Evolutionary conservation across 306 rosid species (phyloP), one percentile per base, ranked within the genome.

Genomic region (Corylus americana): DNA sequence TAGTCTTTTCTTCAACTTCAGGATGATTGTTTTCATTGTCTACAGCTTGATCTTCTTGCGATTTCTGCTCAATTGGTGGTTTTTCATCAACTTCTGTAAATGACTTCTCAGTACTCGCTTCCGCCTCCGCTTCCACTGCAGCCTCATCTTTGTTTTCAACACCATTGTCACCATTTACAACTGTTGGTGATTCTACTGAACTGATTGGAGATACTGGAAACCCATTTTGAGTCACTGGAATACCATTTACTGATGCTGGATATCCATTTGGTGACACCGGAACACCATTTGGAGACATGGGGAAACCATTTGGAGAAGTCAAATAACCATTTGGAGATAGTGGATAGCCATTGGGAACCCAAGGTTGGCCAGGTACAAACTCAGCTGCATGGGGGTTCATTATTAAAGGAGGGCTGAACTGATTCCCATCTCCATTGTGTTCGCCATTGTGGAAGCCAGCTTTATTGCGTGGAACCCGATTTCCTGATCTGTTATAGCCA

Each of bases 351-450:
- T 92, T 90, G 71, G 91, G 87, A 83, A 86, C 82, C 98, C 97
- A 92, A 70, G 90, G 88, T 70, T 95, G 98, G 70, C 87, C 78
- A 13, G 98, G 99, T 78, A 95, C 96, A 86, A 91, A 95, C 96
- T 93, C 98, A 50, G 85, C 89, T 35, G 99, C 98, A 84, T 89
- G 99, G 1, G 99, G 98, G 79, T 95, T 95, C 99, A 95, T 95
- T 74, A 95, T 87, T 86, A 42, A 42, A 2, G 92, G 94, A 84
- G 93, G 93, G 70, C 89, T 90, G 77, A 82, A 89, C 75, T 89
- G 93, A 87, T 81, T 90, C 31, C 91, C 92, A 74, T 95, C 98
- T 8, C 80, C 79, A n/a, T 85, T 59, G 20, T 73, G 88, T 39
- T 91, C 97, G 47, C 89, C 87, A 68, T 87, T 82, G 74, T 83